phyloP scores from a whole-genome alignment of 345 rosid species.

The Eucalyptus paniculata region DNA sequence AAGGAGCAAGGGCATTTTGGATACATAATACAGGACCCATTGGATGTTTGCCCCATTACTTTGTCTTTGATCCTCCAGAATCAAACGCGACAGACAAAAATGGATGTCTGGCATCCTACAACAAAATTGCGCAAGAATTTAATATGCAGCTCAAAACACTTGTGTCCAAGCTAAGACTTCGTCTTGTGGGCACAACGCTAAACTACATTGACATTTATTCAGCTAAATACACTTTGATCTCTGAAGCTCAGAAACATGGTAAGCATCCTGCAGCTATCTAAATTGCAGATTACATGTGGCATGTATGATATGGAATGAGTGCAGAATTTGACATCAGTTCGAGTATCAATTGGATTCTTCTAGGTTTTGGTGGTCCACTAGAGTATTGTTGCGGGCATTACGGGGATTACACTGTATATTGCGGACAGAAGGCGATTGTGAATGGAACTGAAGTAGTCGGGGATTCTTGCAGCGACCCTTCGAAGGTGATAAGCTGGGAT shows the following conservation, averaged over 20 bases:
- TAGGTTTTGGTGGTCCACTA: conserved; percentile 42
- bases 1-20: conserved; percentile 59
- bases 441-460: conserved; percentile 32
- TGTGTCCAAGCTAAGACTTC: conserved; percentile 30
- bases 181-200: conserved; percentile 52
- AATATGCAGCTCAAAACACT: conserved; percentile 54
- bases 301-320: background rate
- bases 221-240: conserved; percentile 25
- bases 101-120: conserved; percentile 75
- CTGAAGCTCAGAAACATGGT: background rate
- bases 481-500: conserved; percentile 32
- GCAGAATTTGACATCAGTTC: background rate
- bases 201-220: conserved; percentile 66
- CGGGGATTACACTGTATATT: conserved; percentile 28
- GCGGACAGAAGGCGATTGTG: conserved; percentile 27
- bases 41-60: conserved; percentile 73
- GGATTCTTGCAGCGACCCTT: conserved; percentile 32
- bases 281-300: background rate
- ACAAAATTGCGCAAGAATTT: conserved; percentile 65
- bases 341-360: background rate
- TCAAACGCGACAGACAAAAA: conserved; percentile 45
- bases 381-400: conserved; percentile 58
- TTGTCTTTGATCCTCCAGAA: conserved; percentile 51
- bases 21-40: conserved; percentile 87
- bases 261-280: background rate